Base-by-base conservation (phyloP, 805 yeast species). In the Pichia occidentalis region DNA sequence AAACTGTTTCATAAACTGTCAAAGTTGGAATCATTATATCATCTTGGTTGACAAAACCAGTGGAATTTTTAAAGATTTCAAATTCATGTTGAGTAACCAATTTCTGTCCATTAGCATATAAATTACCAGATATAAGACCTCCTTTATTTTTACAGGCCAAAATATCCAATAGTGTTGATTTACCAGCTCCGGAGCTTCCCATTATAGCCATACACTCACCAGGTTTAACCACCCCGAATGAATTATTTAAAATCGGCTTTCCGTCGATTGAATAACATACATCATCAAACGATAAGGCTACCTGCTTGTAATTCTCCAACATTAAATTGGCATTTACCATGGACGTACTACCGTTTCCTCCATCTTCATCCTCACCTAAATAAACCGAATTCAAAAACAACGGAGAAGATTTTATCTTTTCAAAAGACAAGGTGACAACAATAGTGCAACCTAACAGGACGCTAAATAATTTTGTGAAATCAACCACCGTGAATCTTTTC, bases 161-260 rank as follows among this genome's bases (percentile, higher is more conserved):
- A 42, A 92, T 87, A 54, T 92, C 98, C 36, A 92, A 64, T 29
- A 92, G 63, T 0, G 98, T 90, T 1, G 98, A 90, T 56, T 92
- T 92, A 36, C 98, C 98, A 11, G 98, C 97, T 34, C 98, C 98
- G 0, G 97, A 88, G 1, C 97, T 97, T 30, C 98, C 98, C 95
- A 92, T 85, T 29, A 92, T 86, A 1, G 98, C 97, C 56, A 87
- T 59, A 44, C 95, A 82, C 56, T 87, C 87, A 26, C 96, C 82
- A 2, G 97, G 95, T 36, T 75, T 75, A 3, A 80, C 95, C 11
- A 76, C 49, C 8, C 98, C 98, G 48, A 74, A 77, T 0, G 85
- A 70, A 21, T 71, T 66, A 10, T 71, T 67, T 42, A 92, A 67
- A 4, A 92, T 77, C 13, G 60, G 61, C 18, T 64, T 70, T 1